phyloP scores from a whole-genome alignment of 495 filamentous ascomycete species.

The Neurospora sp. region DNA sequence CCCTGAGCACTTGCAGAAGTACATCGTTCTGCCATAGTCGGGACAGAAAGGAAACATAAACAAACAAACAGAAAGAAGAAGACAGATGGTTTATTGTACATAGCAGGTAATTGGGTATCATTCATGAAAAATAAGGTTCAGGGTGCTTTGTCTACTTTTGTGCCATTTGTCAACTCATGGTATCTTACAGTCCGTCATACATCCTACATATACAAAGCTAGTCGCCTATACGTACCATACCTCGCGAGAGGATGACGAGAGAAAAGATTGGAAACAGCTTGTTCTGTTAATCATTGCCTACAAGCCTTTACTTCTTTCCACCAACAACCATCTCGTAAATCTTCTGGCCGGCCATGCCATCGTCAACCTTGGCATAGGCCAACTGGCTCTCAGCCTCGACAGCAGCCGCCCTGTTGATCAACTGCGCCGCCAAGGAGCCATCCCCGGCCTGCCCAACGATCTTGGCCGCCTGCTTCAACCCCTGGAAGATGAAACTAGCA shows the following conservation, averaged over 20 bases:
- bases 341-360: background rate
- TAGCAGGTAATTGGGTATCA: background rate
- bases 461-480: conserved; percentile 27
- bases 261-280: background rate
- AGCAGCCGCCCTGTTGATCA: conserved; percentile 17
- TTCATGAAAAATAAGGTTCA: background rate
- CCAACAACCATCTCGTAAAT: conserved; percentile 13
- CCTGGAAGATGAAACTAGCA: conserved; percentile 27
- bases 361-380: background rate
- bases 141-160: conserved; percentile 5
- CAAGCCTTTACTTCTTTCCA: background rate
- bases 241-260: background rate
- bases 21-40: conserved; percentile 73
- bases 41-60: conserved; percentile 6
- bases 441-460: conserved; percentile 20
- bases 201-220: background rate
- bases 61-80: background rate
- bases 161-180: background rate
- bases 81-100: background rate
- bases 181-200: background rate
- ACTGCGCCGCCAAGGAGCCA: conserved; percentile 17
- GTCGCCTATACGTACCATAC: background rate
- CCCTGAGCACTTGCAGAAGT: conserved; percentile 77
- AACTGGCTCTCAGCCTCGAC: conserved; percentile 20
- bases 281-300: background rate